Conservation (phyloP, 441 rosid species). For the Gossypium schwendimanii region DNA sequence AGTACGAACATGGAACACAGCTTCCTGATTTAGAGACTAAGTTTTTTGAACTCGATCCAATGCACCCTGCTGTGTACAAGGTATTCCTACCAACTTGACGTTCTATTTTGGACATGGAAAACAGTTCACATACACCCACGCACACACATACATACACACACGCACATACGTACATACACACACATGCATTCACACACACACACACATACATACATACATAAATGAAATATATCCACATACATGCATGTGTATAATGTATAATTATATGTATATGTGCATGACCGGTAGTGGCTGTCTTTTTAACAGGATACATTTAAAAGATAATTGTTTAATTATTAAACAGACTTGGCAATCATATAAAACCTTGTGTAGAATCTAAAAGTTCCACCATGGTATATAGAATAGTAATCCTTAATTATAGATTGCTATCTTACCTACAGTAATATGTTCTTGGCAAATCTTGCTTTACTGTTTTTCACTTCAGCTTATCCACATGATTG, state of each 20-base stretch:
- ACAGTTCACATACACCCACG: neutral
- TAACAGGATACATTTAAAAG: neutral
- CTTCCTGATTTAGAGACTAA: conserved; percentile 78
- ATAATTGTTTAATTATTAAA: neutral
- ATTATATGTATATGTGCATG: neutral
- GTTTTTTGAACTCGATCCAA: conserved; percentile 71
- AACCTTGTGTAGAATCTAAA: neutral
- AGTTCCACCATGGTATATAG: neutral
- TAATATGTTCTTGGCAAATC: neutral
- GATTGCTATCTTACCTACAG: neutral
- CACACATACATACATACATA: neutral
- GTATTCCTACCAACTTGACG: conserved; percentile 20
- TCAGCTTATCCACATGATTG: neutral
- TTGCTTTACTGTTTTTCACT: neutral
- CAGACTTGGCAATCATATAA: neutral
- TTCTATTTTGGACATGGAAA: neutral
- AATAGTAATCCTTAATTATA: neutral
- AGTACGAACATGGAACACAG: conserved; percentile 84
- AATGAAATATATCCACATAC: neutral
- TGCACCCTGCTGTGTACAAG: conserved; percentile 85
- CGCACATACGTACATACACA: too few species aligned
- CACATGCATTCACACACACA: too few species aligned
- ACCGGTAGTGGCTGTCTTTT: neutral
- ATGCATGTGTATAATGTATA: neutral
- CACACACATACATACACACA: too few species aligned